These are phyloP conservation scores for Fusarium concolor DNA, from an alignment of 2,329 filamentous ascomycete genomes.

Conservation along the genomic window DNA sequence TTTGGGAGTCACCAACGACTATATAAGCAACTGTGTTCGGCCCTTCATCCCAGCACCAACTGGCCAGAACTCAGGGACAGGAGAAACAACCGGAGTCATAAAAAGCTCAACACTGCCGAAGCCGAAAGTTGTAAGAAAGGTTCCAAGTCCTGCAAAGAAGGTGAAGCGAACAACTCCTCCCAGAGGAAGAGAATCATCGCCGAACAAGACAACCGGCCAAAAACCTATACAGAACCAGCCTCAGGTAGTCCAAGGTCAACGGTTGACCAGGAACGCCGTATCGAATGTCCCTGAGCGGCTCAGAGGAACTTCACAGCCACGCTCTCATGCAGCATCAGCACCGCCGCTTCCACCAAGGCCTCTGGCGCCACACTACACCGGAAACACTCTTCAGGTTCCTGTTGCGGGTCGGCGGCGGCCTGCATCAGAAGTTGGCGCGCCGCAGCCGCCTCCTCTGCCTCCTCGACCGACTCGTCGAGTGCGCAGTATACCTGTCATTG, in stretches of 20 bases:
- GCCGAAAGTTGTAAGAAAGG: slow-evolving; percentile 36
- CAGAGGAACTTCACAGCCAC: slow-evolving; percentile 8
- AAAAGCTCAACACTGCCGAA: slow-evolving; percentile 9
- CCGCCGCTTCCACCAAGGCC: slow-evolving; percentile 34
- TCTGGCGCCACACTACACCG: slow-evolving; percentile 24
- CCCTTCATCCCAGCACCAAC: slow-evolving; percentile 50
- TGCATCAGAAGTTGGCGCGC: slow-evolving; percentile 40
- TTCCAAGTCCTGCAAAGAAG: slow-evolving; percentile 22
- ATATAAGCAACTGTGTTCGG: slow-evolving; percentile 53
- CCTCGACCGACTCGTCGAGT: slow-evolving; percentile 44
- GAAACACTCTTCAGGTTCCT: slow-evolving; percentile 20
- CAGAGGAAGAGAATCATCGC: slow-evolving; percentile 43
- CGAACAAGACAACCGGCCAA: slow-evolving; percentile 26
- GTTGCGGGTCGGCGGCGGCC: slow-evolving; percentile 21
- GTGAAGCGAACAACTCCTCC: slow-evolving; percentile 23
- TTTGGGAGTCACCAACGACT: slow-evolving; percentile 52
- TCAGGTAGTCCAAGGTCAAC: slow-evolving; percentile 13
- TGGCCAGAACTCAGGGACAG: slow-evolving; percentile 23
- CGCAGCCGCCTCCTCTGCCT: slow-evolving; percentile 42
- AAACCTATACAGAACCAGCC: slow-evolving; percentile 9
- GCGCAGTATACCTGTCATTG: slow-evolving; percentile 47
- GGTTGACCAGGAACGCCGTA: slow-evolving; percentile 7
- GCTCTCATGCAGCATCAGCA: slow-evolving; percentile 8
- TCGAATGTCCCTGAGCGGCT: slow-evolving; percentile 12
- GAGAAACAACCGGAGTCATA: slow-evolving; percentile 1